Conservation (phyloP, 2,329 filamentous ascomycete genomes). For the Leptographium flavum region DNA sequence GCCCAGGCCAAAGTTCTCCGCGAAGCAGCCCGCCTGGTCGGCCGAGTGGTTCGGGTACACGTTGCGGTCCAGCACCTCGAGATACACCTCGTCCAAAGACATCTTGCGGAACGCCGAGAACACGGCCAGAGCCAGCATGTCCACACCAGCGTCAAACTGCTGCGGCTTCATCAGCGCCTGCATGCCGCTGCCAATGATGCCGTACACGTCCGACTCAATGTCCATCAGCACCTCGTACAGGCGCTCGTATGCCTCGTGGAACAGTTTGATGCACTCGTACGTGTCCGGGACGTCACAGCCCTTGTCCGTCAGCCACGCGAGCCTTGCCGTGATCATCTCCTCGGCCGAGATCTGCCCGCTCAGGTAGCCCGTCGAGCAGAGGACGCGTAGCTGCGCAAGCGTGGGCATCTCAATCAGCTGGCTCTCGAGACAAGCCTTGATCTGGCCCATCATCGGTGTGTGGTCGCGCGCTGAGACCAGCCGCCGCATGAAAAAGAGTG, state of each 20-base stretch:
- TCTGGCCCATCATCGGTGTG: conserved; percentile 13
- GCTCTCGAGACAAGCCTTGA: conserved; percentile 19
- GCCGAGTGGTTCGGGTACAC: conserved; percentile 38
- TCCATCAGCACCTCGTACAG: conserved; percentile 11
- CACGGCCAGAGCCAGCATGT: conserved; percentile 35
- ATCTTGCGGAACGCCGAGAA: conserved; percentile 37
- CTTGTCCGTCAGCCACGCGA: conserved; percentile 26
- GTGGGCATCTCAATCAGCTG: conserved; percentile 24
- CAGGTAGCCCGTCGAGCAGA: conserved; percentile 25
- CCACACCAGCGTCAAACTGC: conserved; percentile 12
- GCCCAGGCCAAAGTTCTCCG: conserved; percentile 40
- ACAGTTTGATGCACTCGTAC: conserved; percentile 20
- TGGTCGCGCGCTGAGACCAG: conserved; percentile 5
- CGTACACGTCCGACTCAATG: conserved; percentile 11
- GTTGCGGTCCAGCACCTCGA: conserved; percentile 40
- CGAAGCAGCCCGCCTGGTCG: conserved; percentile 41
- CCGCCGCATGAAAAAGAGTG: conserved; percentile 22
- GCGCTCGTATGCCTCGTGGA: conserved; percentile 19
- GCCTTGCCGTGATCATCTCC: conserved; percentile 21
- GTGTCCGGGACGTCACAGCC: conserved; percentile 20
- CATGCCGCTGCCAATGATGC: background rate
- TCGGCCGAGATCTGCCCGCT: conserved; percentile 21
- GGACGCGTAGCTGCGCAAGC: conserved; percentile 22
- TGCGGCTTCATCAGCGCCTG: background rate
- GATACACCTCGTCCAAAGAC: conserved; percentile 40